A percentile compares a stretch with the other conserved stretches of the same genome.
Evolutionary conservation across 805 yeast genomes (phyloP).

Genomic region (Saturnispora quitensis): DNA sequence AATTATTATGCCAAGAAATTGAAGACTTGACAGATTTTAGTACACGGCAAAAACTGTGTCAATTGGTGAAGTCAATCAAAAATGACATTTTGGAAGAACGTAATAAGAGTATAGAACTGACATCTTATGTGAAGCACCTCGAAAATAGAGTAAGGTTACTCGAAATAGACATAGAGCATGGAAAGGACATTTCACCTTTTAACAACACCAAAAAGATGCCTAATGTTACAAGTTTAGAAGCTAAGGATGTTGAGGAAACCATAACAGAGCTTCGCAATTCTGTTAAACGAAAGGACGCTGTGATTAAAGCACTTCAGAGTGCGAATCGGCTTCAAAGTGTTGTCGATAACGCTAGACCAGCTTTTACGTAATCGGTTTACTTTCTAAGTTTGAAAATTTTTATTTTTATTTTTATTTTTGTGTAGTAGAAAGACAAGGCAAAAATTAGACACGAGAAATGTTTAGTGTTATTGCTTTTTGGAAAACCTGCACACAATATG

Average conservation of each 20-base stretch:
- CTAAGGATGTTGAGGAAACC: conserved; percentile 50
- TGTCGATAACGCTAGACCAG: not conserved
- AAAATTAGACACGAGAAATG: not conserved
- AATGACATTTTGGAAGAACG: conserved; percentile 4
- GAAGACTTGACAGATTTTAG: not conserved
- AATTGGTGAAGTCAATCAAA: not conserved
- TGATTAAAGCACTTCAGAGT: conserved; percentile 52
- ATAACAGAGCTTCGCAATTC: conserved; percentile 53
- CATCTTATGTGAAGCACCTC: conserved; percentile 11
- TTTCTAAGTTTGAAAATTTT: not conserved
- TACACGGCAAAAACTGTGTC: not conserved
- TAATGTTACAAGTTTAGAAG: not conserved
- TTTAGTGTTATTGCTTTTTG: not conserved
- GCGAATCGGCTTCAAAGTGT: conserved; percentile 1
- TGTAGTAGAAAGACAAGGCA: not conserved
- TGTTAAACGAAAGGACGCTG: conserved; percentile 64
- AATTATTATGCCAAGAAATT: not conserved
- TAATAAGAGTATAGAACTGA: conserved; percentile 3
- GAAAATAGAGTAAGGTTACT: conserved; percentile 10
- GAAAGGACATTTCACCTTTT: not conserved
- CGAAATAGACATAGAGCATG: conserved; percentile 9
- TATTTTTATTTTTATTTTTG: not conserved
- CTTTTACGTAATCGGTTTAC: not conserved
- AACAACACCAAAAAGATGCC: not conserved
- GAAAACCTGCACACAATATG: conserved; percentile 1